These are phyloP conservation scores for Saccharomycopsis vini DNA, from an alignment of 805 yeast species.

Conservation along the genomic window DNA sequence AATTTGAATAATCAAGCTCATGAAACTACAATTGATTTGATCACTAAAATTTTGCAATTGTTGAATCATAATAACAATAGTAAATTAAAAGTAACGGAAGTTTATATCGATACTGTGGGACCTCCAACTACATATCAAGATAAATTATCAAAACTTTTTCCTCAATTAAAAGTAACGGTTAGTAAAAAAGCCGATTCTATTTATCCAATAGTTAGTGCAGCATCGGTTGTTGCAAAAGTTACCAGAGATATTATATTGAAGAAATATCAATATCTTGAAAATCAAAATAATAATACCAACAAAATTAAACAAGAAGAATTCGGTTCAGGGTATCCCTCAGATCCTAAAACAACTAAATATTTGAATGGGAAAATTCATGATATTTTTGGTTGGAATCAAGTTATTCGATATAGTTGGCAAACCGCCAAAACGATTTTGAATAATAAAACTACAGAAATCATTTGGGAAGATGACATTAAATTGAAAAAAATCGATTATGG, in stretches of 20 bases:
- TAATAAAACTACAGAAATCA: slow-evolving; percentile 43
- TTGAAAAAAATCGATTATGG: slow-evolving; percentile 25
- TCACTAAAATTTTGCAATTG: slow-evolving; percentile 46
- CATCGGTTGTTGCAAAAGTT: slow-evolving; percentile 93
- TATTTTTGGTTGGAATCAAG: slow-evolving; percentile 77
- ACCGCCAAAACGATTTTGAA: slow-evolving; percentile 71
- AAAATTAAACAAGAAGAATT: slow-evolving; percentile 28
- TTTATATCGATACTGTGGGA: slow-evolving; percentile 94
- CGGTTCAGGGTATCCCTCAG: slow-evolving; percentile 95
- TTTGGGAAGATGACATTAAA: slow-evolving; percentile 45
- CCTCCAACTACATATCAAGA: slow-evolving; percentile 81
- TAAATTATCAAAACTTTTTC: slow-evolving; percentile 63
- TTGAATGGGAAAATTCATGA: slow-evolving; percentile 51
- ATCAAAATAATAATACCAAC: slow-evolving; percentile 23
- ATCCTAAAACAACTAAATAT: slow-evolving; percentile 81
- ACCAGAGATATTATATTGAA: slow-evolving; percentile 68
- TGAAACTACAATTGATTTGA: slow-evolving; percentile 78
- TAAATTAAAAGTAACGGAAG: slow-evolving; percentile 49
- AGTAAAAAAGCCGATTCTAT: slow-evolving; percentile 92
- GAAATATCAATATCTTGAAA: slow-evolving; percentile 24
- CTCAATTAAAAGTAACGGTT: slow-evolving; percentile 64
- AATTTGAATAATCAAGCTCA: slow-evolving; percentile 89
- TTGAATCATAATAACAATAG: slow-evolving; percentile 25
- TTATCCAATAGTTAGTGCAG: slow-evolving; percentile 88
- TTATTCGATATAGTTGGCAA: slow-evolving; percentile 87